phyloP scores from a whole-genome alignment of 192 early-diverging fungal species.

The Phlyctochytrium arcticum region DNA sequence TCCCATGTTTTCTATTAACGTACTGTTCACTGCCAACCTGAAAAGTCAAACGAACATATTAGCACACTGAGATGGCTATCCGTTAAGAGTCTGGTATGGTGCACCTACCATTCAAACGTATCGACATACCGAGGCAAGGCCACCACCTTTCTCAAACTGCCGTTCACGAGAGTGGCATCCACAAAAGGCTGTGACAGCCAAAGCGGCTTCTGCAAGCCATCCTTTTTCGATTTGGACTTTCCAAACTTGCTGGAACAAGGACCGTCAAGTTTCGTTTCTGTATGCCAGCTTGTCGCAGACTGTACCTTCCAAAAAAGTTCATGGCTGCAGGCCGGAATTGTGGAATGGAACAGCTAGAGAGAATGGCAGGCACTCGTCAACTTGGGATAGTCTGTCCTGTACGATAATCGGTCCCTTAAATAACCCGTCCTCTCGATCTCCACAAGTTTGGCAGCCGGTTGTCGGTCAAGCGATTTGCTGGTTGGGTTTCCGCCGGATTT shows the following conservation, averaged over 20 bases:
- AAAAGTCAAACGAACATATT: neutral
- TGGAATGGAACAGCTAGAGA: no score
- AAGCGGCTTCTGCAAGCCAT: slow-evolving; percentile 24
- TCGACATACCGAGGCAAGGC: slow-evolving; percentile 90
- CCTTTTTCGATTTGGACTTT: slow-evolving; percentile 29
- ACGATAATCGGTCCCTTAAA: no score
- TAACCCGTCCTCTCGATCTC: no score
- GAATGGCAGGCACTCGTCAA: no score
- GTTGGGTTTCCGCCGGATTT: no score
- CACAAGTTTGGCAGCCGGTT: no score
- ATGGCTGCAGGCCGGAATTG: no score
- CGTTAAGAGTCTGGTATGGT: slow-evolving; percentile 11
- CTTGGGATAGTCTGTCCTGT: no score
- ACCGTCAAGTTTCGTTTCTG: neutral
- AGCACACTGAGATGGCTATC: neutral
- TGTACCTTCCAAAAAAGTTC: slow-evolving; percentile 35
- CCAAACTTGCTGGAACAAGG: slow-evolving; percentile 16
- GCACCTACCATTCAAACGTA: slow-evolving; percentile 90
- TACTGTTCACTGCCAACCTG: slow-evolving; percentile 38
- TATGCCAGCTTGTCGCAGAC: neutral
- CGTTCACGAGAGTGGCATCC: slow-evolving; percentile 80
- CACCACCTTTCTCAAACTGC: slow-evolving; percentile 86
- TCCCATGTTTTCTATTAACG: neutral
- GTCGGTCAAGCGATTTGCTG: no score
- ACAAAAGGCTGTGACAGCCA: slow-evolving; percentile 49